A percentile compares a stretch with the other conserved stretches of the same genome.
phyloP scores from a whole-genome alignment of 208 protist genomes.

The Angomonas ambiguus region DNA sequence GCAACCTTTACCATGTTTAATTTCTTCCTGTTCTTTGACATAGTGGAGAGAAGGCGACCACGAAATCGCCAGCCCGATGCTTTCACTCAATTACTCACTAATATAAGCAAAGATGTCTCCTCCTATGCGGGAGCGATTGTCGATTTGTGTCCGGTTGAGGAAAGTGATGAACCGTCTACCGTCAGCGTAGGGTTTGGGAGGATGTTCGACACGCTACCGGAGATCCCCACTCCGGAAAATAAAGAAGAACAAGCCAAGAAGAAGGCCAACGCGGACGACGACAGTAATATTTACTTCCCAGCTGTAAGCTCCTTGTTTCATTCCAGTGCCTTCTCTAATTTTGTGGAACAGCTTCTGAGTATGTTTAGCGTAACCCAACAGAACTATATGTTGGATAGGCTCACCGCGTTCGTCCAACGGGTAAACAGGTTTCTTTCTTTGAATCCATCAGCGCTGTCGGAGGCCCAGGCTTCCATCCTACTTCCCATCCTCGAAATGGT shows the following conservation, averaged over 20 bases:
- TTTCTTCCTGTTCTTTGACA: background rate
- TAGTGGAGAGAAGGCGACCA: background rate
- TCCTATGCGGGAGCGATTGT: background rate
- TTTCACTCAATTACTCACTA: background rate
- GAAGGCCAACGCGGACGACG: background rate
- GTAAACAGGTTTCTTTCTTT: background rate
- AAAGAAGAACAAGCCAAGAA: background rate
- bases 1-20: constrained; percentile 4
- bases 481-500: constrained; percentile 11
- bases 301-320: background rate
- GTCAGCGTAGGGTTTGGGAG: too few species aligned
- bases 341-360: background rate
- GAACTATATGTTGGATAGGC: background rate
- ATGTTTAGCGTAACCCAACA: background rate
- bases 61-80: constrained; percentile 1
- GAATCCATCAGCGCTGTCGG: background rate
- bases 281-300: background rate
- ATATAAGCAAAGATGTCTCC: background rate
- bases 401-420: background rate
- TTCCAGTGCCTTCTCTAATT: background rate
- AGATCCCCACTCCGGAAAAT: background rate
- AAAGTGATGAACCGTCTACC: too few species aligned
- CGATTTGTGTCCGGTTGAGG: background rate
- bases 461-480: constrained; percentile 5
- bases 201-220: too few species aligned